A percentile compares a stretch with the other conserved stretches of the same genome.
Conservation (phyloP, 768 basidiomycete species). For the Harrya chromipes region DNA sequence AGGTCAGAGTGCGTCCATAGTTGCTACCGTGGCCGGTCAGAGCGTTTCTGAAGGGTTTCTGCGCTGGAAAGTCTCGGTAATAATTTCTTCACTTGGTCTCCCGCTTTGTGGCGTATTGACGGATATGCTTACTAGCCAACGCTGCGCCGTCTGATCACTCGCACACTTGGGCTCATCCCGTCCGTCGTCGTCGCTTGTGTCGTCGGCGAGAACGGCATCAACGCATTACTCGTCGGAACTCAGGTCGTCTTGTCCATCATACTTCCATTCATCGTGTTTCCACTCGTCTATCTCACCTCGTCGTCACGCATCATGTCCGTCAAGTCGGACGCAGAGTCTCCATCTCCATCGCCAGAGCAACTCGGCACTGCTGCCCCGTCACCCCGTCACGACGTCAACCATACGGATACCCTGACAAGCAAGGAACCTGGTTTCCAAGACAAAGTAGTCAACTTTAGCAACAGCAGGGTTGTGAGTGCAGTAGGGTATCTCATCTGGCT, state of each 20-base stretch:
- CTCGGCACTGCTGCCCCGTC: neutral
- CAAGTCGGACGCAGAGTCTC: slow-evolving; percentile 17
- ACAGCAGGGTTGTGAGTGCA: slow-evolving; percentile 45
- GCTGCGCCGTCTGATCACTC: slow-evolving; percentile 78
- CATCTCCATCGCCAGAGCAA: neutral
- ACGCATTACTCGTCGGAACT: slow-evolving; percentile 76
- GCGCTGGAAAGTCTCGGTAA: slow-evolving; percentile 77
- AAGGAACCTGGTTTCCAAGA: slow-evolving; percentile 24
- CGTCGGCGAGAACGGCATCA: slow-evolving; percentile 66
- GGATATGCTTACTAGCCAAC: slow-evolving; percentile 52
- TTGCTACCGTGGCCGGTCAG: slow-evolving; percentile 89
- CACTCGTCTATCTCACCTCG: slow-evolving; percentile 72
- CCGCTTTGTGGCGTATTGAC: slow-evolving; percentile 21
- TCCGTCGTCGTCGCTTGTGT: slow-evolving; percentile 75
- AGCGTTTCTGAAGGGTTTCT: slow-evolving; percentile 89
- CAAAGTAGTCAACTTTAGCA: slow-evolving; percentile 60
- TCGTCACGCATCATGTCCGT: slow-evolving; percentile 68
- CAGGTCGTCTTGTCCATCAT: slow-evolving; percentile 84
- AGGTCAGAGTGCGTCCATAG: slow-evolving; percentile 87
- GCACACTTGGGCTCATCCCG: slow-evolving; percentile 78
- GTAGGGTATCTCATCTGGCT: slow-evolving; percentile 62
- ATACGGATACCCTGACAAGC: neutral
- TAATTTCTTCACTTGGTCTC: slow-evolving; percentile 12
- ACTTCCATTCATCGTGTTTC: slow-evolving; percentile 83
- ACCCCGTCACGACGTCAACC: neutral